These are phyloP conservation scores for Ceratobasidium sp. DNA, from an alignment of 1,284 basidiomycete genomes.

Conservation along the genomic window DNA sequence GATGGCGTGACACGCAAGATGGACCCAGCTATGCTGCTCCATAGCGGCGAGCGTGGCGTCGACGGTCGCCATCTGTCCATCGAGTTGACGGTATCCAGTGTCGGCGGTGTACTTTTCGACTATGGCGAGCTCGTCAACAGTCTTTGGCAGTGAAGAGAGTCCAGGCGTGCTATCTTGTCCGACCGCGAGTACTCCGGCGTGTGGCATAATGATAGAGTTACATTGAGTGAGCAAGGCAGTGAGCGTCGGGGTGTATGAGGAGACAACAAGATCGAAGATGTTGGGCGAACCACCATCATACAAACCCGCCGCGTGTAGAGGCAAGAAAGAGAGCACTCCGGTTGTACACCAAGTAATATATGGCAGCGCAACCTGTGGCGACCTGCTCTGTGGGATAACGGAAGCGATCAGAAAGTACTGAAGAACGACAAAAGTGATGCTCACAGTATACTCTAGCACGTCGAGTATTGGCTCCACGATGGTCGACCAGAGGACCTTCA, in stretches of 20 bases:
- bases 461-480: too few relatives aligned
- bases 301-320: conserved; percentile 6
- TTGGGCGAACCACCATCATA: neutral
- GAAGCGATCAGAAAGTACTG: too few relatives aligned
- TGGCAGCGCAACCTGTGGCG: neutral
- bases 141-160: neutral
- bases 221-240: neutral
- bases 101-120: neutral
- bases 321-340: conserved; percentile 14
- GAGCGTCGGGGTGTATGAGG: conserved; percentile 12
- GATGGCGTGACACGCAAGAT: conserved; percentile 11
- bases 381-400: neutral
- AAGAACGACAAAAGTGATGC: too few relatives aligned
- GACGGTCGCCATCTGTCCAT: neutral
- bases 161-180: neutral
- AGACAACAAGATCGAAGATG: neutral
- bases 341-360: conserved; percentile 28
- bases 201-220: too few relatives aligned
- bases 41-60: neutral
- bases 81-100: neutral
- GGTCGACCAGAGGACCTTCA: too few relatives aligned
- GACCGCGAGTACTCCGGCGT: neutral
- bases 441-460: too few relatives aligned
- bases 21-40: neutral
- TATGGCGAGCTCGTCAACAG: neutral